Conservation (phyloP, 331 rosid species). For the Spiraea crenata region DNA sequence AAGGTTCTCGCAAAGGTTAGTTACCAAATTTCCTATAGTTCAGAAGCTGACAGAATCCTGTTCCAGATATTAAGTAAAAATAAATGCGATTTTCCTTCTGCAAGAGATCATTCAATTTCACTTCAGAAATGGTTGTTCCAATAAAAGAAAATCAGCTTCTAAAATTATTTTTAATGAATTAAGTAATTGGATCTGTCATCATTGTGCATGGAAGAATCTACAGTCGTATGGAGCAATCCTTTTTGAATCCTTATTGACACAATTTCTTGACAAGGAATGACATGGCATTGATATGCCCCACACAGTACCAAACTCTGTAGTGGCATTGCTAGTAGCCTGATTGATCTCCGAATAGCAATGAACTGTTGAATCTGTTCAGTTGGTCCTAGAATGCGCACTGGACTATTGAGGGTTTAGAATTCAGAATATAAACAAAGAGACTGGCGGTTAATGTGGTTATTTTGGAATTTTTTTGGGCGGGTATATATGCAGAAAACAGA, state of each 20-base stretch:
- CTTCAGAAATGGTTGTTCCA: slow-evolving; percentile 80
- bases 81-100: slow-evolving; percentile 72
- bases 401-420: neutral
- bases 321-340: slow-evolving; percentile 41
- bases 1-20: slow-evolving; percentile 59
- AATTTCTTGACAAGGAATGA: slow-evolving; percentile 52
- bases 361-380: slow-evolving; percentile 65
- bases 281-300: slow-evolving; percentile 53
- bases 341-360: slow-evolving; percentile 60
- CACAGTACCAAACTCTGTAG: slow-evolving; percentile 52
- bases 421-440: slow-evolving; percentile 32
- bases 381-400: slow-evolving; percentile 59
- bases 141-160: slow-evolving; percentile 78
- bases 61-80: slow-evolving; percentile 48
- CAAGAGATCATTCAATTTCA: slow-evolving; percentile 63
- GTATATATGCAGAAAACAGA: too few species aligned
- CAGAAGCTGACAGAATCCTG: slow-evolving; percentile 74
- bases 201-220: slow-evolving; percentile 24
- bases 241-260: slow-evolving; percentile 57
- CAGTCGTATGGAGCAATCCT: slow-evolving; percentile 51
- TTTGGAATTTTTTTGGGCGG: too few species aligned
- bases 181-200: slow-evolving; percentile 31
- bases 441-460: slow-evolving; percentile 58
- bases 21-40: slow-evolving; percentile 58
- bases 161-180: slow-evolving; percentile 57